Percentiles rank a stretch among this genome's conserved stretches.
These are phyloP conservation scores for Pistacia atlantica DNA, from an alignment of 345 rosid species.

Conservation along the genomic window DNA sequence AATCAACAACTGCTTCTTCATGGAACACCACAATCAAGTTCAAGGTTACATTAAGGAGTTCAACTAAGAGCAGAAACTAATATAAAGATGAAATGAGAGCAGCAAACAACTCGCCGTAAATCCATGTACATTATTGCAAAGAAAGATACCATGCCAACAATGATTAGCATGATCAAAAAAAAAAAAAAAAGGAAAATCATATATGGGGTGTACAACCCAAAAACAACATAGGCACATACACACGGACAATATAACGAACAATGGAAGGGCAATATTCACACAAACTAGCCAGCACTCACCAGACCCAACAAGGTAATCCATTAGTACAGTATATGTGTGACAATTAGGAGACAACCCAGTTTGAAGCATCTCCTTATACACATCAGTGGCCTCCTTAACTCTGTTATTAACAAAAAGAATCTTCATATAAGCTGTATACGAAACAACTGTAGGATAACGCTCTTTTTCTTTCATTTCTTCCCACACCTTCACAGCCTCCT, in stretches of 20 bases:
- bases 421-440: constrained; percentile 88
- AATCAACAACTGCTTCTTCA: not conserved
- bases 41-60: not conserved
- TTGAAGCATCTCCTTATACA: constrained; percentile 73
- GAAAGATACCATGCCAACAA: not conserved
- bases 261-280: constrained; percentile 16
- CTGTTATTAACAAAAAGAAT: constrained; percentile 56
- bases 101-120: not conserved
- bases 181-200: not conserved
- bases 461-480: constrained; percentile 64
- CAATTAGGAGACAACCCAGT: constrained; percentile 69
- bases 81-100: not conserved
- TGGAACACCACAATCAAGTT: constrained; percentile 4
- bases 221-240: constrained; percentile 3
- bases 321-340: constrained; percentile 75
- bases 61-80: not conserved
- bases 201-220: not conserved
- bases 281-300: constrained; percentile 37
- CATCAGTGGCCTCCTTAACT: constrained; percentile 65
- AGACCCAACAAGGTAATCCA: constrained; percentile 66
- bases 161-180: not conserved
- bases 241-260: constrained; percentile 46
- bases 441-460: constrained; percentile 61
- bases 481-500: constrained; percentile 68
- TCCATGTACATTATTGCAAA: not conserved